Evolutionary conservation across 164 flowering plant genomes (phyloP), one percentile per base, ranked within the genome.

Genomic region (Magnolia changhungtana): DNA sequence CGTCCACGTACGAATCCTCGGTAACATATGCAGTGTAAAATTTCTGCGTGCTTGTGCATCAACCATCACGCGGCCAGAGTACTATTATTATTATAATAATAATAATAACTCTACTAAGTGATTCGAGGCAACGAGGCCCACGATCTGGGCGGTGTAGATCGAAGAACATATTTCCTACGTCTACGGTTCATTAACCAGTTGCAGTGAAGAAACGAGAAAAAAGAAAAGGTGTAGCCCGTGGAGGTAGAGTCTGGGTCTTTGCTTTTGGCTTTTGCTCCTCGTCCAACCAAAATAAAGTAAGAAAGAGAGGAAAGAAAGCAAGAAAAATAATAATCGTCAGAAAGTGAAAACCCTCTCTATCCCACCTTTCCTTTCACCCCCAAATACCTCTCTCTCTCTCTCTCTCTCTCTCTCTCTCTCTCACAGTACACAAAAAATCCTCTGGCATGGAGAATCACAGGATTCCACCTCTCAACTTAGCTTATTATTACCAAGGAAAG

Each of bases 401-500:
- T 23, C 9, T 63, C 55, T 63, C 31, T 21, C 59, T 31, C 8
- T 37, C 66, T 18, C 50, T 65, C 59, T 37, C 71, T 20, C n/a
- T 7, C 50, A 1, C 50, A 16, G n/a, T 23, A 21, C 37, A 13
- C 10, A 24, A 24, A 19, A 68, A 16, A 18, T 29, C 45, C 71
- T 16, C 29, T 68, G 18, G 9, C 29, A 37, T 90, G 96, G 93
- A 91, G 50, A 79, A 65, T 69, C 89, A 80, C 63, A 75, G 85
- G 21, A 85, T 24, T 50, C 72, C 88, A 79, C 79, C 88, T 83
- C 86, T 89, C 64, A 80, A 67, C 80, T 89, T 85, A 86, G 81
- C 87, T 76, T 85, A 85, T 80, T 88, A 69, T 87, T 85, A 74
- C 86, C 92, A 90, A 67, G 97, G 89, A 82, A 92, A 89, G 97